A percentile compares a stretch with the other conserved stretches of the same genome.
Evolutionary conservation across 306 rosid genomes (phyloP).

Genomic region (Malus sylvestris): DNA sequence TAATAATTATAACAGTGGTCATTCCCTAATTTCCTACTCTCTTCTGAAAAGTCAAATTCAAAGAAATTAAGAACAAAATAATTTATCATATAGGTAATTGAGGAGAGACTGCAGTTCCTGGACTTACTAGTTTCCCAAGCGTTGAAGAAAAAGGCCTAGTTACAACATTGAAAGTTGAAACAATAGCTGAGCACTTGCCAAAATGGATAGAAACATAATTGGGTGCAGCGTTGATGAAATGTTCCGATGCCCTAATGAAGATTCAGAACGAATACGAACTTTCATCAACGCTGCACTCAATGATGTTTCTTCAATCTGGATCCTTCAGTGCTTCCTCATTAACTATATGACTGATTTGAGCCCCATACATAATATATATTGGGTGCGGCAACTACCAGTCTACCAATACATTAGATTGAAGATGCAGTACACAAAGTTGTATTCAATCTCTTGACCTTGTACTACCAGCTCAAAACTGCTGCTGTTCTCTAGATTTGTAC

Average conservation of each 20-base stretch:
- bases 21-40: neutral
- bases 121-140: neutral
- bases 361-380: neutral
- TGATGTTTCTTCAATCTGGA: slow-evolving; percentile 56
- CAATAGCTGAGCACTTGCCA: neutral
- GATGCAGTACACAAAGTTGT: neutral
- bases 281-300: slow-evolving; percentile 99
- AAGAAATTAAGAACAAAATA: neutral
- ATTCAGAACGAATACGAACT: neutral
- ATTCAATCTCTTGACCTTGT: neutral
- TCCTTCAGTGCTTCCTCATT: neutral
- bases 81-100: neutral
- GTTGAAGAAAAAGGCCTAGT: neutral
- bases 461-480: neutral
- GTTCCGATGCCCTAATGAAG: neutral
- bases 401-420: neutral
- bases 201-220: slow-evolving; percentile 48
- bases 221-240: slow-evolving; percentile 49
- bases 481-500: neutral
- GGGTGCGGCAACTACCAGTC: neutral
- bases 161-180: neutral
- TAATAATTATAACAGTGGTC: neutral
- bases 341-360: neutral
- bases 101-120: neutral
- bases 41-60: neutral